Evolutionary conservation across 2,329 filamentous ascomycete genomes (phyloP).

Genomic region (Calonectria hongkongensis): DNA sequence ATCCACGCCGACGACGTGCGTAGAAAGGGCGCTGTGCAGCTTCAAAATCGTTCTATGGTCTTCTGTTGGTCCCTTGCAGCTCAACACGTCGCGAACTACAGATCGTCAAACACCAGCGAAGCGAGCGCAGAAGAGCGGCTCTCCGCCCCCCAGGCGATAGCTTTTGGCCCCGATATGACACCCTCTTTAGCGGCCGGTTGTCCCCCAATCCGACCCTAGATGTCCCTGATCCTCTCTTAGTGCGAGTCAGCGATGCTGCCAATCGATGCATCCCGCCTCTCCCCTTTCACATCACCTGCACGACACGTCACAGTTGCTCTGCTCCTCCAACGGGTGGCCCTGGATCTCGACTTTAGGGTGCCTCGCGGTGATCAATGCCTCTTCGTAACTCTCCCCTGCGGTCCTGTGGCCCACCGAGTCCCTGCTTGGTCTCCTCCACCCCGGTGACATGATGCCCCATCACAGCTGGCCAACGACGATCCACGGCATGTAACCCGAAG

Average conservation of each 20-base stretch:
- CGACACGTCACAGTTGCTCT: constrained; percentile 48
- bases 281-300: constrained; percentile 51
- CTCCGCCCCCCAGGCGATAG: constrained; percentile 16
- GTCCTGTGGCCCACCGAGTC: constrained; percentile 31
- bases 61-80: constrained; percentile 49
- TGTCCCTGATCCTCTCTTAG: constrained; percentile 46
- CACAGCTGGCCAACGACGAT: constrained; percentile 48
- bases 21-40: not conserved
- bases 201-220: constrained; percentile 31
- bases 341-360: constrained; percentile 34
- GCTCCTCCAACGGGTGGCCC: constrained; percentile 29
- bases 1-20: constrained; percentile 5
- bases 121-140: constrained; percentile 35
- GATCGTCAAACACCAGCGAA: constrained; percentile 40
- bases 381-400: constrained; percentile 36
- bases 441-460: constrained; percentile 44
- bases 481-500: constrained; percentile 30
- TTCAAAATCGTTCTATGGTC: constrained; percentile 36
- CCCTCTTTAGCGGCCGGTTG: constrained; percentile 31
- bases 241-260: constrained; percentile 48
- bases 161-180: constrained; percentile 13
- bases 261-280: constrained; percentile 50
- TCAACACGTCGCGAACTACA: constrained; percentile 24
- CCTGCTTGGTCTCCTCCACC: constrained; percentile 30
- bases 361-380: constrained; percentile 42